Evolutionary conservation across 2,329 filamentous ascomycete species (phyloP).

Genomic region (Penicillium sp.): DNA sequence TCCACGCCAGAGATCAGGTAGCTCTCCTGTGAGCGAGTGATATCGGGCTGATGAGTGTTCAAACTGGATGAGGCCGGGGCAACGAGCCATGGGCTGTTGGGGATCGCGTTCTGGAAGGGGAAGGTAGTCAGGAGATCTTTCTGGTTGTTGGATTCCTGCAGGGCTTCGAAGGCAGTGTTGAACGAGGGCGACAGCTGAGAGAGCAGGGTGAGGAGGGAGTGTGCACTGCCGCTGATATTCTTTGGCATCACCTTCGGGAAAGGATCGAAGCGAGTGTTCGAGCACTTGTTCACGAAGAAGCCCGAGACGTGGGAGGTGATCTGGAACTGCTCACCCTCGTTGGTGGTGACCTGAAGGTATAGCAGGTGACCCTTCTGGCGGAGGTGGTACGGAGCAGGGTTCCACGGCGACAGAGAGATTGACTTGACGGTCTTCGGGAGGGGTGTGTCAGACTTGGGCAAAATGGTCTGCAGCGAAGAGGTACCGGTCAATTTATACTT

Average conservation of each 20-base stretch:
- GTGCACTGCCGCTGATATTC: slow-evolving; percentile 61
- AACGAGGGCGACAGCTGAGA: slow-evolving; percentile 81
- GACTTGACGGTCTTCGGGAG: slow-evolving; percentile 89
- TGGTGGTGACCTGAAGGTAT: slow-evolving; percentile 84
- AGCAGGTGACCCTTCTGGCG: slow-evolving; percentile 89
- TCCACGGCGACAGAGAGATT: slow-evolving; percentile 88
- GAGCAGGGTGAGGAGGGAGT: slow-evolving; percentile 82
- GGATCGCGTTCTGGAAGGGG: slow-evolving; percentile 92
- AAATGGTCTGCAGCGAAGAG: slow-evolving; percentile 66
- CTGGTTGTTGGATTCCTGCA: slow-evolving; percentile 81
- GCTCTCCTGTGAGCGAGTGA: slow-evolving; percentile 87
- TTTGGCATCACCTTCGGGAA: slow-evolving; percentile 77
- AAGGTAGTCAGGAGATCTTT: slow-evolving; percentile 89
- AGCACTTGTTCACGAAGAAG: slow-evolving; percentile 96
- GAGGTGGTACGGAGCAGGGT: slow-evolving; percentile 88
- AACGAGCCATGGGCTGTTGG: slow-evolving; percentile 88
- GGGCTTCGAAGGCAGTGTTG: slow-evolving; percentile 66
- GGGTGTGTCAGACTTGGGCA: slow-evolving; percentile 65
- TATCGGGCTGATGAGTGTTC: slow-evolving; percentile 73
- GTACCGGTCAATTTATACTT: slow-evolving; percentile 75
- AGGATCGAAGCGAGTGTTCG: slow-evolving; percentile 92
- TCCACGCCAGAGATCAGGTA: slow-evolving; percentile 88
- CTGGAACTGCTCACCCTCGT: slow-evolving; percentile 91
- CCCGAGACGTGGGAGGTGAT: slow-evolving; percentile 91
- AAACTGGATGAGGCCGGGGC: slow-evolving; percentile 61